phyloP scores from a whole-genome alignment of 75 land plant genomes.

The Cupressus sempervirens region DNA sequence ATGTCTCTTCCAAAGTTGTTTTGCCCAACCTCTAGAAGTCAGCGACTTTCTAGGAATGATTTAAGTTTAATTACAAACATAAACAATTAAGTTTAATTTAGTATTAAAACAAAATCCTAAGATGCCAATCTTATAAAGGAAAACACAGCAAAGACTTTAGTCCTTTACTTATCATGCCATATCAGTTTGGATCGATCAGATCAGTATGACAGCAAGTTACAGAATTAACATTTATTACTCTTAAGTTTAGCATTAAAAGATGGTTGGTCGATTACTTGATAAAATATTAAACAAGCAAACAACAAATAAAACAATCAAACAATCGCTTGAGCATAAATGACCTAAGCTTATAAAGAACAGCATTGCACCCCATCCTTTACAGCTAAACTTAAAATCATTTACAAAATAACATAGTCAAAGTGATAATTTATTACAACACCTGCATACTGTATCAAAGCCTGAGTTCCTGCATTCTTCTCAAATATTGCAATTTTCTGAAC shows the following conservation, averaged over 20 bases:
- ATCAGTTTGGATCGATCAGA: too few species aligned
- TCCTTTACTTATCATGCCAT: too few species aligned
- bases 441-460: constrained; percentile 71
- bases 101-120: too few species aligned
- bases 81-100: too few species aligned
- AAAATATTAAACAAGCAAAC: neutral
- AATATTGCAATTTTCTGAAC: constrained; percentile 76
- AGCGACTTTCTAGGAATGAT: too few species aligned
- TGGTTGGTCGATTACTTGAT: neutral
- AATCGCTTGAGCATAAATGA: neutral
- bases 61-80: too few species aligned
- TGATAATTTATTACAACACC: constrained; percentile 27
- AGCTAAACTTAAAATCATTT: neutral
- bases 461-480: constrained; percentile 65
- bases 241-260: neutral
- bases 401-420: neutral
- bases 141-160: too few species aligned
- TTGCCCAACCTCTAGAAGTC: too few species aligned
- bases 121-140: too few species aligned
- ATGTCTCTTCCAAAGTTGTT: too few species aligned
- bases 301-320: neutral
- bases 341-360: neutral
- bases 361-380: neutral
- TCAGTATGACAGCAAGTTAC: too few species aligned
- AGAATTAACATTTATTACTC: too few species aligned